A percentile compares a stretch with the other conserved stretches of the same genome.
These are phyloP conservation scores for Kodamaea sp. DNA, from an alignment of 1,139 yeast genomes.

Conservation along the genomic window DNA sequence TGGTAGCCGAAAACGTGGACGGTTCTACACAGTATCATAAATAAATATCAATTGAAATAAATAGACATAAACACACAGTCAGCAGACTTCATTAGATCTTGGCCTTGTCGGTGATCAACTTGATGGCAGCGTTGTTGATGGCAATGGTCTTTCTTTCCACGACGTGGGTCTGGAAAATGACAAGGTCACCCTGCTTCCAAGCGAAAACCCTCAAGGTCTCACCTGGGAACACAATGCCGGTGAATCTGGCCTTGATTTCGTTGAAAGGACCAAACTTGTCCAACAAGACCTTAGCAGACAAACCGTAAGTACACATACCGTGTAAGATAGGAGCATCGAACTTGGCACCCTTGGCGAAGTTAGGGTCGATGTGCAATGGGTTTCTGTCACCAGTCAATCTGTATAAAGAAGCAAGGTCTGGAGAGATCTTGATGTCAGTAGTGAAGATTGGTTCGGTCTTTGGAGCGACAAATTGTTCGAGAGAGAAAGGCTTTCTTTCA, in stretches of 20 bases:
- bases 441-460: conserved; percentile 67
- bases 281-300: conserved; percentile 71
- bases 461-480: conserved; percentile 67
- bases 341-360: conserved; percentile 84
- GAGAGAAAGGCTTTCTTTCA: conserved; percentile 58
- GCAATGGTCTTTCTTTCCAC: conserved; percentile 79
- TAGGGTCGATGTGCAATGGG: conserved; percentile 94
- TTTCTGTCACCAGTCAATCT: conserved; percentile 92
- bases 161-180: conserved; percentile 81
- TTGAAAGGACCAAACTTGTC: conserved; percentile 81
- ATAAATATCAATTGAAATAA: background rate
- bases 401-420: conserved; percentile 85
- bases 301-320: conserved; percentile 88
- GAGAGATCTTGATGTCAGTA: conserved; percentile 57
- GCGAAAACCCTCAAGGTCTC: conserved; percentile 81
- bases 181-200: conserved; percentile 74
- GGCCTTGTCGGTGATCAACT: conserved; percentile 50
- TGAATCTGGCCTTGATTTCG: conserved; percentile 88
- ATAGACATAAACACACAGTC: background rate
- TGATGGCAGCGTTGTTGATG: conserved; percentile 86
- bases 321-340: conserved; percentile 88
- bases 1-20: too few relatives aligned
- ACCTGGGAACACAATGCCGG: conserved; percentile 96
- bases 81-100: conserved; percentile 29
- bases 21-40: background rate